Conservation (phyloP, 2,329 filamentous ascomycete genomes). For the Coleophoma eucalyptorum region DNA sequence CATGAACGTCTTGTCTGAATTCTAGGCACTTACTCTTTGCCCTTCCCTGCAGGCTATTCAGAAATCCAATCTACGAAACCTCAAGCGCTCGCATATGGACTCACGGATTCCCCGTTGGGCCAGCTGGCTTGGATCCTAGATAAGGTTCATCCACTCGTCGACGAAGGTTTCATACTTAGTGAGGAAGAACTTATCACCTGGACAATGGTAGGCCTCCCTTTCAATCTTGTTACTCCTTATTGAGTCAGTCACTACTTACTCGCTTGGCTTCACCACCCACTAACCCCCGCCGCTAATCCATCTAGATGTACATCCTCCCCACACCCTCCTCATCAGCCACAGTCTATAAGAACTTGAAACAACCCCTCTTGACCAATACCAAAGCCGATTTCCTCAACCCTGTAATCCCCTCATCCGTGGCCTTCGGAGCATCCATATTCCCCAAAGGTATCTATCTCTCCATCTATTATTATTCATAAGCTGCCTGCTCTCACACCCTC, state of each 20-base stretch:
- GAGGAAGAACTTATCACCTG: slow-evolving; percentile 74
- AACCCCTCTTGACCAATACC: slow-evolving; percentile 1
- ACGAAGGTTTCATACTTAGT: slow-evolving; percentile 61
- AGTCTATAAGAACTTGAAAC: slow-evolving; percentile 18
- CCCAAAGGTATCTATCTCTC: slow-evolving; percentile 9
- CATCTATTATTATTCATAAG: background rate
- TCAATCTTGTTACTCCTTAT: background rate
- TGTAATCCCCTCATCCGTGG: slow-evolving; percentile 8
- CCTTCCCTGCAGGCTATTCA: slow-evolving; percentile 7
- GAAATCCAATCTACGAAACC: slow-evolving; percentile 20
- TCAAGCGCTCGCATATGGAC: slow-evolving; percentile 14
- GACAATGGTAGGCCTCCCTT: slow-evolving; percentile 28
- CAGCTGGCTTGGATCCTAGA: slow-evolving; percentile 19
- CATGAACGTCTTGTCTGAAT: background rate
- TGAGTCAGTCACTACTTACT: too few species aligned
- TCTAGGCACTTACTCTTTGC: too few species aligned
- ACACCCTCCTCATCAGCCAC: slow-evolving; percentile 12
- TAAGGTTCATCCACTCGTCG: slow-evolving; percentile 13
- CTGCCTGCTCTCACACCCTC: too few species aligned
- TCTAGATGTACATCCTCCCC: slow-evolving; percentile 13
- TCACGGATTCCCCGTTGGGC: slow-evolving; percentile 16
- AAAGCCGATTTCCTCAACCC: background rate
- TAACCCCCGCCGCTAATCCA: background rate
- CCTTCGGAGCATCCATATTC: slow-evolving; percentile 18
- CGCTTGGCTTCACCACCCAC: too few species aligned